Evolutionary conservation across 2,329 filamentous ascomycete species (phyloP).

Genomic region (Calonectria leucothoes): DNA sequence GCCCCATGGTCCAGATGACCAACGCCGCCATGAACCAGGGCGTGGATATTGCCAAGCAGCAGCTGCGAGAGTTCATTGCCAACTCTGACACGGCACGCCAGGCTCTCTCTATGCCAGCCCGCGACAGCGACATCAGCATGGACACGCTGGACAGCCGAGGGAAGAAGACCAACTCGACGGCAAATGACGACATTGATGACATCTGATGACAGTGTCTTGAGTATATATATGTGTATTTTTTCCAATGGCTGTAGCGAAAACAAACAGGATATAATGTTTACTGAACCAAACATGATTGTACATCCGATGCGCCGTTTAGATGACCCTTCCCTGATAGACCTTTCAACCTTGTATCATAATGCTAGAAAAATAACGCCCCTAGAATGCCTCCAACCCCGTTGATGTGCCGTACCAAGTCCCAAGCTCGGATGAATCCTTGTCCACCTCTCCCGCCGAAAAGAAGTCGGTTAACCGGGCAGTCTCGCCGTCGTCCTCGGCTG

Average conservation of each 20-base stretch:
- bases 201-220: conserved; percentile 52
- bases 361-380: conserved; percentile 32
- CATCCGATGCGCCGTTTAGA: conserved; percentile 9
- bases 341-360: conserved; percentile 7
- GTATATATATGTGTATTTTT: conserved; percentile 27
- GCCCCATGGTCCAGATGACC: conserved; percentile 94
- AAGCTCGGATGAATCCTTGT: conserved; percentile 71
- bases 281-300: conserved; percentile 15
- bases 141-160: conserved; percentile 71
- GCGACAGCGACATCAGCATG: conserved; percentile 65
- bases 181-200: conserved; percentile 69
- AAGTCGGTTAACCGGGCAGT: conserved; percentile 81
- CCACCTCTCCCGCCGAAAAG: conserved; percentile 62
- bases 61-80: conserved; percentile 89
- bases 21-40: conserved; percentile 90
- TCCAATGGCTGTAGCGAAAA: conserved; percentile 36
- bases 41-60: conserved; percentile 90
- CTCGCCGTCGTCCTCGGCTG: conserved; percentile 76
- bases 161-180: conserved; percentile 55
- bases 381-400: conserved; percentile 79
- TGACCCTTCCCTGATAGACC: not conserved
- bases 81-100: conserved; percentile 86
- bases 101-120: conserved; percentile 80
- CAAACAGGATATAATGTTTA: conserved; percentile 45
- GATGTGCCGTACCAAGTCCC: conserved; percentile 84